phyloP scores from a whole-genome alignment of 2,329 filamentous ascomycete genomes.

The Xylaria sp. region DNA sequence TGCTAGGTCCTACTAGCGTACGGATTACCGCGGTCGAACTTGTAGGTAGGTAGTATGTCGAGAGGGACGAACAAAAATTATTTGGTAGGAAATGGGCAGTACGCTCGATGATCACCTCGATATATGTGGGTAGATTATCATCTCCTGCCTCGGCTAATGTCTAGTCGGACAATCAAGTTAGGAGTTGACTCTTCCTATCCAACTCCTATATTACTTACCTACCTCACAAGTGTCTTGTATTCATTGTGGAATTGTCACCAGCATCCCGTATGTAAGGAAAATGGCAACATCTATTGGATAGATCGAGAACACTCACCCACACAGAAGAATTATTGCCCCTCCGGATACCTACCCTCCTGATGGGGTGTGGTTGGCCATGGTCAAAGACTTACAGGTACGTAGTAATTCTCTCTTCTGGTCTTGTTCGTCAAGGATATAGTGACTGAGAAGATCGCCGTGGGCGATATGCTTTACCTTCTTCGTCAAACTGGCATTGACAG shows the following conservation, averaged over 20 bases:
- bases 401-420: not conserved
- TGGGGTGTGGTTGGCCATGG: not conserved
- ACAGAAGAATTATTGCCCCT: not conserved
- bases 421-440: not conserved
- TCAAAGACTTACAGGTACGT: not conserved
- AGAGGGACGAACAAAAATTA: not conserved
- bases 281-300: not conserved
- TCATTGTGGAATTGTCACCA: not conserved
- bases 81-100: too few relatives aligned
- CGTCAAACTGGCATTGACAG: not conserved
- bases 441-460: not conserved
- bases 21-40: not conserved
- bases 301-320: not conserved
- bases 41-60: not conserved
- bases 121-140: not conserved
- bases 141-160: not conserved
- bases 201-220: not conserved
- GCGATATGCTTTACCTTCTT: not conserved
- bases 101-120: too few relatives aligned
- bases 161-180: not conserved
- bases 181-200: not conserved
- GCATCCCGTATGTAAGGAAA: not conserved
- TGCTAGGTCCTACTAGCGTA: not conserved
- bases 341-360: not conserved
- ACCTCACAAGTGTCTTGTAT: not conserved